Base-by-base conservation (phyloP, 2,329 filamentous ascomycete genomes). In the Fusarium ramigenum region DNA sequence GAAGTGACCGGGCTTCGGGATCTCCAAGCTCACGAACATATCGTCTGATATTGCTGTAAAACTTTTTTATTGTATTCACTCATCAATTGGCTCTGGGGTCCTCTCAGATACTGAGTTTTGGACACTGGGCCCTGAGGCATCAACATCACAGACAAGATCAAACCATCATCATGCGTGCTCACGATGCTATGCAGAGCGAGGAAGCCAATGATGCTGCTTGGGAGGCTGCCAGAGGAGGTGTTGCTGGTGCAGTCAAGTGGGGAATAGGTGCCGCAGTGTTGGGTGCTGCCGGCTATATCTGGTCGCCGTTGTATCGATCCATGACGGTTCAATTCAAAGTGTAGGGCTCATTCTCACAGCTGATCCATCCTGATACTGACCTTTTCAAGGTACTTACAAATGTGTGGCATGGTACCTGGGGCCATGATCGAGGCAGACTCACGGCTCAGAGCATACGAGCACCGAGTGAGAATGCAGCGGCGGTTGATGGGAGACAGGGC, bases 351-450 rank as follows among this genome's bases (percentile, higher is more conserved):
- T 63, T 46, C 36, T 34, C 14, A 25, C 36, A 42, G 28, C 21
- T 19, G 46, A 18, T 50, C 16, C 16, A 4, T 37, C 18, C 28
- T 58, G 34, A 25, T 47, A 68, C 62, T 63, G 52, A 63, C 37
- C 57, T 58, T 53, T 62, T 37, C 32, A 77, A 95, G 93, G 36
- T 96, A 94, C 79, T 85, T 95, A 21, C 93, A 95, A 81, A 94
- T 95, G 92, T 93, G 91, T n/a, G 91, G 90, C 68, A 95, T 95
- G 93, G 91, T 93, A n/a, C 78, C 94, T 39, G 93, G 93, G 47
- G 87, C 90, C 78, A 93, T 93, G 87, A 87, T 95, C 60, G 92
- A 94, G 83, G 93, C 93, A 6, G 93, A 96, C 78, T 83, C 85
- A 63, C 86, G 91, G 56, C 85, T 95, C 76, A 87, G 91, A 59